These are phyloP conservation scores for Spathaspora sp. DNA, from an alignment of 805 yeast species.

Conservation along the genomic window DNA sequence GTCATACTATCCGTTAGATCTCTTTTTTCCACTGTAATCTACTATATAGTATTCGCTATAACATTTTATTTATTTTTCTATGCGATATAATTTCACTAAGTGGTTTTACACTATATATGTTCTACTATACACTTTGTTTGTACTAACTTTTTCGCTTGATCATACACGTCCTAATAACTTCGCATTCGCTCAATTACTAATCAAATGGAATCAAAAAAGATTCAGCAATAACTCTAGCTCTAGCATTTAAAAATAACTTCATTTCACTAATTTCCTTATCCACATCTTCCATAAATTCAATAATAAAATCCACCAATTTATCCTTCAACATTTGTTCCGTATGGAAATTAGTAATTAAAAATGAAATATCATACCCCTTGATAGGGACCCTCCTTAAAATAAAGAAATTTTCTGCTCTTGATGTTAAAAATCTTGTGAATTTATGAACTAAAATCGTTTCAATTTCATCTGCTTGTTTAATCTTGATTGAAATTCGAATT, in stretches of 20 bases:
- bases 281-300: constrained; percentile 98
- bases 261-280: constrained; percentile 98
- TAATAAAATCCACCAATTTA: constrained; percentile 92
- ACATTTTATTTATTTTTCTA: no score
- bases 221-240: constrained; percentile 97
- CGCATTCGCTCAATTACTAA: constrained; percentile 19
- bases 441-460: constrained; percentile 92
- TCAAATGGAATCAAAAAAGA: constrained; percentile 90
- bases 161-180: not conserved
- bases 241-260: constrained; percentile 93
- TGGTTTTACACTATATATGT: no score
- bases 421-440: constrained; percentile 88
- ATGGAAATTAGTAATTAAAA: constrained; percentile 88
- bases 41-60: no score
- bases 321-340: constrained; percentile 94
- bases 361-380: constrained; percentile 88
- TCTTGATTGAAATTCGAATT: constrained; percentile 83
- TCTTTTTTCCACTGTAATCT: no score
- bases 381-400: constrained; percentile 90
- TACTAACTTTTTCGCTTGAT: not conserved
- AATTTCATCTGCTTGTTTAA: constrained; percentile 97
- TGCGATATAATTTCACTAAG: no score
- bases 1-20: no score
- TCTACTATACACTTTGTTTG: no score
- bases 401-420: constrained; percentile 92